Conservation (phyloP, 2,329 filamentous ascomycete species). For the Aureobasidium leucospermi region DNA sequence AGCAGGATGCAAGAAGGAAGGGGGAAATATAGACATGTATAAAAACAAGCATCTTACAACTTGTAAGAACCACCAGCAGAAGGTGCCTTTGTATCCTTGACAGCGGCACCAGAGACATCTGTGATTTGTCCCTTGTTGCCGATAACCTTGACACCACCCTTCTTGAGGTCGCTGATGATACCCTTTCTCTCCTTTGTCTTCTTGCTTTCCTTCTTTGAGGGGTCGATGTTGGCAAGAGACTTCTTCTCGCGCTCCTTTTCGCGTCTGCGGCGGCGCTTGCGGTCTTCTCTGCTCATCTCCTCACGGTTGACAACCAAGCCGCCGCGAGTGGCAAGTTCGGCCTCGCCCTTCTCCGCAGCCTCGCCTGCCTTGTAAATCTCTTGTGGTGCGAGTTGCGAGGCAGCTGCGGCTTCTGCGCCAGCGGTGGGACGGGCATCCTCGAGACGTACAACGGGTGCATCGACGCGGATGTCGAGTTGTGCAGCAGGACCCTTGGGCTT, state of each 20-base stretch:
- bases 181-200: conserved; percentile 52
- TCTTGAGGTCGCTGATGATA: conserved; percentile 63
- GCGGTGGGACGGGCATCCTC: conserved; percentile 89
- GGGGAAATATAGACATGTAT: not conserved
- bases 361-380: conserved; percentile 84
- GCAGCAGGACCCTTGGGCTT: conserved; percentile 78
- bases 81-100: conserved; percentile 28
- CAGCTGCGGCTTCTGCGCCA: conserved; percentile 61
- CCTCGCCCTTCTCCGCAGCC: conserved; percentile 46
- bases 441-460: conserved; percentile 87
- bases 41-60: conserved; percentile 11
- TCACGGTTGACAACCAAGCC: conserved; percentile 72
- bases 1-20: not conserved
- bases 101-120: conserved; percentile 75
- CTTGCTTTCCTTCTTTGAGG: conserved; percentile 46
- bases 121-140: conserved; percentile 81
- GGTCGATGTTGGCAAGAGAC: conserved; percentile 44
- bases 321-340: conserved; percentile 59
- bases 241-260: conserved; percentile 78
- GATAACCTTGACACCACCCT: conserved; percentile 85
- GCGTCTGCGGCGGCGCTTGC: conserved; percentile 59
- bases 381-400: conserved; percentile 79
- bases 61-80: conserved; percentile 17
- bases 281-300: conserved; percentile 85
- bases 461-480: conserved; percentile 77